A percentile compares a stretch with the other conserved stretches of the same genome.
phyloP scores from a whole-genome alignment of 768 basidiomycete species.

The Floccularia luteovirens region DNA sequence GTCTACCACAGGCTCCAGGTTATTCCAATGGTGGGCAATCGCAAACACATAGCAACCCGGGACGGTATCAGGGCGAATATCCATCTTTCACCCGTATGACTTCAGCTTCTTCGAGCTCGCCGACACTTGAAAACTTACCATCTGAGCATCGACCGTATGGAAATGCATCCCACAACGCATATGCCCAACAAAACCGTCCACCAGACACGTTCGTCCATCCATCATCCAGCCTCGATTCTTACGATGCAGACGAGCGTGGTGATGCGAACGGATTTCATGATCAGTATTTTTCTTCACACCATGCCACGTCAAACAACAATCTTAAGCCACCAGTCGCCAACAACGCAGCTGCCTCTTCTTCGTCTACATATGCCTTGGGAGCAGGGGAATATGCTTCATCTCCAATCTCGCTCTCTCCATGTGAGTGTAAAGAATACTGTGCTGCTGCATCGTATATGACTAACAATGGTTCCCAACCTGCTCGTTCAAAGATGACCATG shows the following conservation, averaged over 20 bases:
- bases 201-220: too few relatives aligned
- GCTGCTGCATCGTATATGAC: too few relatives aligned
- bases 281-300: slow-evolving; percentile 4
- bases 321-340: background rate
- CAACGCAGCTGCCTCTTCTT: slow-evolving; percentile 3
- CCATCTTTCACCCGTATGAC: too few relatives aligned
- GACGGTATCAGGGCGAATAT: too few relatives aligned
- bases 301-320: background rate
- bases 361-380: too few relatives aligned
- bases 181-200: too few relatives aligned
- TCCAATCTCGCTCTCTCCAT: too few relatives aligned
- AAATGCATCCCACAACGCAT: slow-evolving; percentile 4
- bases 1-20: slow-evolving; percentile 16
- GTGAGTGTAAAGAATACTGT: too few relatives aligned
- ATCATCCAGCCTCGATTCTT: slow-evolving; percentile 9
- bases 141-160: slow-evolving; percentile 11
- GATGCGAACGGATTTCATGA: slow-evolving; percentile 10
- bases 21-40: slow-evolving; percentile 5
- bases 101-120: slow-evolving; percentile 9
- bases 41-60: slow-evolving; percentile 6
- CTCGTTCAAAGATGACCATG: too few relatives aligned
- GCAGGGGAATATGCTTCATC: too few relatives aligned
- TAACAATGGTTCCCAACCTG: too few relatives aligned
- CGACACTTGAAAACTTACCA: too few relatives aligned
- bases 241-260: slow-evolving; percentile 8